Evolutionary conservation across 306 rosid species (phyloP).

Genomic region (Malus sylvestris): DNA sequence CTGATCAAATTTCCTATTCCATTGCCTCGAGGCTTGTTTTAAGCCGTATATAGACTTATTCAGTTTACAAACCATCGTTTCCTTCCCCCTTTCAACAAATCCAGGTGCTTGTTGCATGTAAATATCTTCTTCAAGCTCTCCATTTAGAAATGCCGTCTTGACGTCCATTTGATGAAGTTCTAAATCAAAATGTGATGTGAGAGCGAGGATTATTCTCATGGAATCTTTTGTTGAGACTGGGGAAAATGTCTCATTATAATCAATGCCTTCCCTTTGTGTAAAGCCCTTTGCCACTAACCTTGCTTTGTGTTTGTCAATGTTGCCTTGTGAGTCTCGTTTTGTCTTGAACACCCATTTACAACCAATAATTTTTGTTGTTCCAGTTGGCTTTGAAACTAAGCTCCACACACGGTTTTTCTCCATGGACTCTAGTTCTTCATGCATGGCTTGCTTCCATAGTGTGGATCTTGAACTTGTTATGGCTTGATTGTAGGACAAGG

Average conservation of each 20-base stretch:
- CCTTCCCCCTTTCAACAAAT: background rate
- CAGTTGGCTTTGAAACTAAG: accelerated
- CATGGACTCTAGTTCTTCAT: background rate
- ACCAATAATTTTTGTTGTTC: background rate
- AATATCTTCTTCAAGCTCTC: background rate
- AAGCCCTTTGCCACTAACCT: background rate
- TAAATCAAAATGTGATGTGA: too few relatives aligned
- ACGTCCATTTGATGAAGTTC: too few relatives aligned
- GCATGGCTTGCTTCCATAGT: background rate
- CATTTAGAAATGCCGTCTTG: too few relatives aligned
- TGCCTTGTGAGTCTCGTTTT: background rate
- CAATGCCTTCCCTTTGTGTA: too few relatives aligned
- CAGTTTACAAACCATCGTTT: background rate
- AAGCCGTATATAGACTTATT: background rate
- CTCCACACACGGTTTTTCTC: accelerated
- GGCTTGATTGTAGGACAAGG: background rate
- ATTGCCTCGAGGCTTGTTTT: background rate
- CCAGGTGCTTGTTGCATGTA: too few relatives aligned
- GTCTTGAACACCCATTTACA: background rate
- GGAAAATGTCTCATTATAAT: too few relatives aligned
- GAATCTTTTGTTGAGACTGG: background rate
- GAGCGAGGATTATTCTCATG: too few relatives aligned
- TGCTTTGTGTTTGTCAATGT: too few relatives aligned
- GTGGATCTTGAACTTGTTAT: background rate
- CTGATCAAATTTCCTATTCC: background rate